phyloP scores from a whole-genome alignment of 768 basidiomycete species.

The Omphalotus guepiniiformis region DNA sequence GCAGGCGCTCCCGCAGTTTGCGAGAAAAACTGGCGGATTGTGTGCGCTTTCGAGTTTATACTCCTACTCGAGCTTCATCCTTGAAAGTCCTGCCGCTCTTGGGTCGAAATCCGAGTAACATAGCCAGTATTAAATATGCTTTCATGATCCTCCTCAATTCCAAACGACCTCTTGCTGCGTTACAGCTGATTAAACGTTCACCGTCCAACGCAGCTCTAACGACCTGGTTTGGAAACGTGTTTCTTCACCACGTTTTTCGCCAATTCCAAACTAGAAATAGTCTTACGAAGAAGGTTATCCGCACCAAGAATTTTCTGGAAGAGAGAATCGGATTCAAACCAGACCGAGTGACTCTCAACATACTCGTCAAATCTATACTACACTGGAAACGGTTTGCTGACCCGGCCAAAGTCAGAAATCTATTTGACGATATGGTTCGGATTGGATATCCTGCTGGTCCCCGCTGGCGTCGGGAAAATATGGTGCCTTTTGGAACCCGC shows the following conservation, averaged over 20 bases:
- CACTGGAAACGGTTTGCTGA: conserved; percentile 44
- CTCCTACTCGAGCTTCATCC: conserved; percentile 14
- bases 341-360: conserved; percentile 69
- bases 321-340: conserved; percentile 46
- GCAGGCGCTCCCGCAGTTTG: conserved; percentile 12
- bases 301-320: conserved; percentile 38
- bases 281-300: conserved; percentile 24
- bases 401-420: conserved; percentile 35
- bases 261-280: conserved; percentile 32
- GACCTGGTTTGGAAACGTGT: conserved; percentile 52
- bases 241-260: conserved; percentile 43
- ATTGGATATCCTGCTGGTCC: conserved; percentile 51
- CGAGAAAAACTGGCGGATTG: conserved; percentile 22
- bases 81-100: conserved; percentile 21
- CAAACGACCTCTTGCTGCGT: conserved; percentile 40
- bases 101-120: conserved; percentile 19
- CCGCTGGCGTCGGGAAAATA: conserved; percentile 22
- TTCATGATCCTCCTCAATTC: conserved; percentile 37
- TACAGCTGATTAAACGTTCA: conserved; percentile 32
- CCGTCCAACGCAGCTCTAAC: conserved; percentile 21
- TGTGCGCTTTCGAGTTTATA: conserved; percentile 20
- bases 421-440: conserved; percentile 65
- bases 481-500: conserved; percentile 44
- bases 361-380: conserved; percentile 59
- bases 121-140: conserved; percentile 27